Evolutionary conservation across 352 stramenopile species (phyloP).

Genomic region (Globisporangium cystogenes): DNA sequence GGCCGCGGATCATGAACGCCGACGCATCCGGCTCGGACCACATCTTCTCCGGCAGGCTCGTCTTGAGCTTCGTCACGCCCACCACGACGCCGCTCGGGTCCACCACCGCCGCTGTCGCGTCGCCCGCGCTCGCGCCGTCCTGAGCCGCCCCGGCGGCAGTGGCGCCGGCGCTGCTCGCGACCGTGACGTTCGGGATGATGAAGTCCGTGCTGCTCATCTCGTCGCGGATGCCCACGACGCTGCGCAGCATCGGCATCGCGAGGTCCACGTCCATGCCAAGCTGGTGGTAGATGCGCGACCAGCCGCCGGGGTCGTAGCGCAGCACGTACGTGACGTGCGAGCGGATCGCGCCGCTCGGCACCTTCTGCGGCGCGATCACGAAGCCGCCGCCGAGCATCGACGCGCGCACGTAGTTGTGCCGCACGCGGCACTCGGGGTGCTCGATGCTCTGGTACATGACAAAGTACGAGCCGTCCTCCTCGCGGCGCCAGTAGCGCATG

Average conservation of each 20-base stretch:
- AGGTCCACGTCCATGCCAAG: slow-evolving; percentile 88
- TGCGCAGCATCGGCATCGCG: slow-evolving; percentile 81
- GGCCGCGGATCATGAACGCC: slow-evolving; percentile 76
- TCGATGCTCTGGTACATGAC: slow-evolving; percentile 89
- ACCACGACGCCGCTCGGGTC: slow-evolving; percentile 57
- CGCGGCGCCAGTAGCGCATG: slow-evolving; percentile 85
- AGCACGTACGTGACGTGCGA: slow-evolving; percentile 82
- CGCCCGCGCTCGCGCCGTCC: neutral
- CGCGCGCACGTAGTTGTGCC: slow-evolving; percentile 83
- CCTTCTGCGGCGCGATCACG: slow-evolving; percentile 81
- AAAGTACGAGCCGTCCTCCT: slow-evolving; percentile 88
- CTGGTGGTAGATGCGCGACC: slow-evolving; percentile 81
- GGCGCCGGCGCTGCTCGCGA: slow-evolving; percentile 18
- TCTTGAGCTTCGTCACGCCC: slow-evolving; percentile 64
- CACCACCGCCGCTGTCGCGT: slow-evolving; percentile 26
- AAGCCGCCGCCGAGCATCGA: slow-evolving; percentile 77
- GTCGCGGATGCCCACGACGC: slow-evolving; percentile 79
- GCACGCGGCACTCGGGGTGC: slow-evolving; percentile 79
- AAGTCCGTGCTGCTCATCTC: slow-evolving; percentile 82
- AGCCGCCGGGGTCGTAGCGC: slow-evolving; percentile 75
- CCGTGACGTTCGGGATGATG: slow-evolving; percentile 82
- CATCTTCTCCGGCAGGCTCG: slow-evolving; percentile 74
- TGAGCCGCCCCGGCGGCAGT: neutral
- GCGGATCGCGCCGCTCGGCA: slow-evolving; percentile 66
- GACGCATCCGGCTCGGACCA: slow-evolving; percentile 80